Evolutionary conservation across 352 stramenopile genomes (phyloP).

Genomic region (Aphanomyces euteiches): DNA sequence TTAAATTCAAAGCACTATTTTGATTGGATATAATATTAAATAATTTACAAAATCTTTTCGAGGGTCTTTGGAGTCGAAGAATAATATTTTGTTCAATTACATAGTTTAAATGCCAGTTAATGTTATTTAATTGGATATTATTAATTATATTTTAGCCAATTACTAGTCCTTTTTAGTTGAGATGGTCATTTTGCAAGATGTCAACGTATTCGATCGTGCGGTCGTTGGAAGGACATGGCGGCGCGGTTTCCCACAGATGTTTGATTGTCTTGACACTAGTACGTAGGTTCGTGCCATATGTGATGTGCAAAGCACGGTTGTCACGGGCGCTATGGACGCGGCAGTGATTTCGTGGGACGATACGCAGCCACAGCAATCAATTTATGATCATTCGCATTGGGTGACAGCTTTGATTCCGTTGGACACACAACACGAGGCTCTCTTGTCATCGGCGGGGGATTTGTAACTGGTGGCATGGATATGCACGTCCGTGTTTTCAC

Average conservation of each 20-base stretch:
- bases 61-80: too few relatives aligned
- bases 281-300: slow-evolving; percentile 59
- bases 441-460: slow-evolving; percentile 41
- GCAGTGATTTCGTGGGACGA: slow-evolving; percentile 52
- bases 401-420: slow-evolving; percentile 59
- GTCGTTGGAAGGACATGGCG: neutral
- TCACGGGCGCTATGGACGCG: slow-evolving; percentile 80
- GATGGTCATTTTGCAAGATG: too few relatives aligned
- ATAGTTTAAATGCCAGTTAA: too few relatives aligned
- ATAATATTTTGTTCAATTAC: too few relatives aligned
- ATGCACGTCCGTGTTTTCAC: slow-evolving; percentile 67
- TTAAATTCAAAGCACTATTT: too few relatives aligned
- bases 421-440: neutral
- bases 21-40: too few relatives aligned
- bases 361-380: slow-evolving; percentile 32
- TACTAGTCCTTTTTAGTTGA: too few relatives aligned
- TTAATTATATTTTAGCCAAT: too few relatives aligned
- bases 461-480: slow-evolving; percentile 79
- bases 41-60: too few relatives aligned
- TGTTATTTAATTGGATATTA: too few relatives aligned
- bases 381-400: slow-evolving; percentile 83
- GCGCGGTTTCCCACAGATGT: neutral
- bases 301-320: slow-evolving; percentile 45
- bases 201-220: neutral
- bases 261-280: neutral